Base-by-base conservation (phyloP, 768 basidiomycete species). In the Termitomyces sp. region DNA sequence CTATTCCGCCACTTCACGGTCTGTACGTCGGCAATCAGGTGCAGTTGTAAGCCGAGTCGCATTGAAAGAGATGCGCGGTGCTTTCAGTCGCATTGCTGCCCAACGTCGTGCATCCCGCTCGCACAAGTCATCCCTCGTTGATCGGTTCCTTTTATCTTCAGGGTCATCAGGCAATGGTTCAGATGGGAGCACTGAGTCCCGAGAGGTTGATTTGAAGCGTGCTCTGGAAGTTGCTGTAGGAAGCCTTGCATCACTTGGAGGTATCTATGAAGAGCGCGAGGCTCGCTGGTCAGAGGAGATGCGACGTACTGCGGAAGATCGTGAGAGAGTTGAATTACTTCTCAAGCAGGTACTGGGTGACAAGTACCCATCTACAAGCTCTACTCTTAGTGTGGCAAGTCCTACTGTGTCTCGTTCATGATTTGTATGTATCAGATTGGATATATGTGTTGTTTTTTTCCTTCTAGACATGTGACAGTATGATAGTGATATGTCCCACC, bases 221-320 rank as follows among this genome's bases (percentile, higher is more conserved):
- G 88, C 86, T 1, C 70, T 92, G 46, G 86, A 85, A 61, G 79
- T 84, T 1, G 84, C 89, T 2, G 62, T 91, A 50, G 84, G 82
- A 1, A 88, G 88, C 63, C 76, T 91, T 24, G 79, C 80, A 28
- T 75, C 80, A 18, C 73, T 92, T 53, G 80, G 84, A 35, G 69
- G 73, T 35, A 84, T 92, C 35, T 90, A 88, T 54, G 86, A 85
- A 22, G 78, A 86, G 61, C 74, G 88, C 18, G 88, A 87, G 66
- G 77, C 78, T 49, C 75, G 89, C 43, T 88, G 88, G 84, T 70
- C 77, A 40, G 86, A 88, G 16, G 89, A 90, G 71, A 85, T 90
- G 79, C 69, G 77, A 26, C 75, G 81, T 57, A 76, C 88, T 57
- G 74, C 77, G 49, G 83, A 86, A 30, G 90, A 92, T 56, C 75